Evolutionary conservation across 2,329 filamentous ascomycete genomes (phyloP), one percentile per base, ranked within the genome.

Genomic region (Clonostachys sp.): DNA sequence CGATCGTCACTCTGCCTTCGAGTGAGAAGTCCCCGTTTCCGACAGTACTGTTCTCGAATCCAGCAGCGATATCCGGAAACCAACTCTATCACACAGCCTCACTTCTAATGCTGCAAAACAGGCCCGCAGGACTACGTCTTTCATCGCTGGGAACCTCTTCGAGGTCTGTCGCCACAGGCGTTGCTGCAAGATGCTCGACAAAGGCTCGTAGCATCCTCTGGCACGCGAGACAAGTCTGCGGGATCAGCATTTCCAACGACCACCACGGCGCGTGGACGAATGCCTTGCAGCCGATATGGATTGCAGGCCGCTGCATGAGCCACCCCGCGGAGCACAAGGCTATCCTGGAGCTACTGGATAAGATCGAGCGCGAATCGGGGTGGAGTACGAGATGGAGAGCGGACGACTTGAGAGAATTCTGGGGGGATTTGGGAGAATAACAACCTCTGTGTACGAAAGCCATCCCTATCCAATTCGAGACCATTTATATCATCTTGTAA

Each of bases 221-320:
- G 75, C 75, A 80, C 52, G 76, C 74, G 2, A 64, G 74, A 13
- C 68, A 72, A 13, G 71, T 80, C 9, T 77, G 73, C 42, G 76
- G 72, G 0, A 80, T 80, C 18, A 77, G 75, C 14, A 56, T 74
- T 13, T 69, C 74, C 2, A 81, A 79, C 44, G 66, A 67, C 12
- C 73, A 80, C 49, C 72, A 75, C 35, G 76, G 75, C 1, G 75
- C 72, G n/a, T 63, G 77, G 56, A 80, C 73, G 30, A 79, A 80
- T 50, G 71, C 74, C 5, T 71, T 79, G 2, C 76, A 80, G 53
- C 75, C 75, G 3, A 56, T 80, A 4, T 79, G 73, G 70, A 70
- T 80, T 48, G 77, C 77, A 1, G 77, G 76, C 1, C 64, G 71
- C 5, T 61, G 77, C 4, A 69, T 80, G 57, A 78, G 71, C 51